Percentiles rank a stretch among this genome's conserved stretches.
phyloP scores from a whole-genome alignment of 345 rosid species.

The rapeseed (Brassica napus) region DNA sequence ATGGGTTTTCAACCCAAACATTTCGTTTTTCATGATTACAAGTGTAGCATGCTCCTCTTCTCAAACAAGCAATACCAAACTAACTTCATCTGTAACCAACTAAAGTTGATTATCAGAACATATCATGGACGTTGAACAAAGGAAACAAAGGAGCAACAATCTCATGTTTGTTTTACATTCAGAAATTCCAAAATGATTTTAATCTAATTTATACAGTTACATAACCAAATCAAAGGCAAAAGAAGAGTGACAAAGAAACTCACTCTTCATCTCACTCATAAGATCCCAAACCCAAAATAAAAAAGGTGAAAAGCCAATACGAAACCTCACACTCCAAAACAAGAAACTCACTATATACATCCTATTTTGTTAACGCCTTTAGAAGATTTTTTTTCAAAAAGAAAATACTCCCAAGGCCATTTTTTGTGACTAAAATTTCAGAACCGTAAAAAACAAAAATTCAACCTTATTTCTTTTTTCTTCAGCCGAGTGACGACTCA shows the following conservation, averaged over 20 bases:
- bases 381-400: neutral
- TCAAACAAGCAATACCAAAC: slow-evolving; percentile 21
- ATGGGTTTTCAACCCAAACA: neutral
- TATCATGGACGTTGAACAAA: neutral
- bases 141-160: neutral
- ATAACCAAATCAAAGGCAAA: slow-evolving; percentile 30
- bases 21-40: slow-evolving; percentile 10
- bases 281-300: slow-evolving; percentile 11
- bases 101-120: neutral
- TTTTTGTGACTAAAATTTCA: slow-evolving; percentile 1
- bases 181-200: neutral
- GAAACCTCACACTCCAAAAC: slow-evolving; percentile 26
- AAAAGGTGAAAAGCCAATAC: neutral
- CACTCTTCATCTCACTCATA: slow-evolving; percentile 29
- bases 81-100: slow-evolving; percentile 14
- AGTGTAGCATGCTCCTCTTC: slow-evolving; percentile 14
- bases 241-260: slow-evolving; percentile 26
- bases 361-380: slow-evolving; percentile 30
- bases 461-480: neutral
- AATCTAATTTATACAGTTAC: slow-evolving; percentile 35
- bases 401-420: slow-evolving; percentile 23
- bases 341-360: slow-evolving; percentile 38
- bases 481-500: slow-evolving; percentile 44
- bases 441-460: neutral
- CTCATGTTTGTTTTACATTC: neutral